phyloP scores from a whole-genome alignment of 371 early-diverging fungal genomes.

The Mortierella sp. region DNA sequence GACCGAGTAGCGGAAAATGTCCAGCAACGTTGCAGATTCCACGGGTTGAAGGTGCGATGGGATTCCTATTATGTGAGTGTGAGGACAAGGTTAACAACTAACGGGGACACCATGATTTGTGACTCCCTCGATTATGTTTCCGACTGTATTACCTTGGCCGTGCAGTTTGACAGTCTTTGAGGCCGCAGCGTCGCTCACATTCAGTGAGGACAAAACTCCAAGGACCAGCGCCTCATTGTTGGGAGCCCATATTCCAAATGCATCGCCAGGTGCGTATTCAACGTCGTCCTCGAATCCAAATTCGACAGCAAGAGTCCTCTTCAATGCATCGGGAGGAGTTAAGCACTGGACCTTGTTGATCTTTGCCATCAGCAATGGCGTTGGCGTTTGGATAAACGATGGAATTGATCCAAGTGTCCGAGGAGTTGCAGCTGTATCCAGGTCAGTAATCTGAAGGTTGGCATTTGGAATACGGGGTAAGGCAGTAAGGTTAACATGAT shows the following conservation, averaged over 20 bases:
- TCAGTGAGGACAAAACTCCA: constrained; percentile 65
- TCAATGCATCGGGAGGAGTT: constrained; percentile 73
- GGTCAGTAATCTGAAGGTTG: constrained; percentile 57
- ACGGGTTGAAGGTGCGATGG: constrained; percentile 76
- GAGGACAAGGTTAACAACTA: background rate
- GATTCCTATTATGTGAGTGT: constrained; percentile 50
- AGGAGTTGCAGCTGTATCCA: constrained; percentile 25
- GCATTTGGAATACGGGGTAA: constrained; percentile 73
- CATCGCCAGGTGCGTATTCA: constrained; percentile 84
- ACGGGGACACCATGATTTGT: no score
- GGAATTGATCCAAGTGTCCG: constrained; percentile 41
- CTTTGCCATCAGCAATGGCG: constrained; percentile 61
- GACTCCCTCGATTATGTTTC: background rate
- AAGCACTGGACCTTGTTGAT: constrained; percentile 66
- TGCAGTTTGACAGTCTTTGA: constrained; percentile 59
- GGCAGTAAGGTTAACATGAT: constrained; percentile 72
- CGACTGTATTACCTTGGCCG: constrained; percentile 47
- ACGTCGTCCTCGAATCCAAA: constrained; percentile 69
- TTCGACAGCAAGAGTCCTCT: constrained; percentile 82
- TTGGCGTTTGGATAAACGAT: constrained; percentile 64
- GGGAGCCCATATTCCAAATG: constrained; percentile 87
- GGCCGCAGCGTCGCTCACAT: constrained; percentile 51
- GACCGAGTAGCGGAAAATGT: constrained; percentile 77
- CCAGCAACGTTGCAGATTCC: constrained; percentile 62
- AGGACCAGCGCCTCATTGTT: constrained; percentile 75